Evolutionary conservation across 1,139 yeast species (phyloP), one percentile per base, ranked within the genome.

Genomic region (Scheffersomyces stambukii): DNA sequence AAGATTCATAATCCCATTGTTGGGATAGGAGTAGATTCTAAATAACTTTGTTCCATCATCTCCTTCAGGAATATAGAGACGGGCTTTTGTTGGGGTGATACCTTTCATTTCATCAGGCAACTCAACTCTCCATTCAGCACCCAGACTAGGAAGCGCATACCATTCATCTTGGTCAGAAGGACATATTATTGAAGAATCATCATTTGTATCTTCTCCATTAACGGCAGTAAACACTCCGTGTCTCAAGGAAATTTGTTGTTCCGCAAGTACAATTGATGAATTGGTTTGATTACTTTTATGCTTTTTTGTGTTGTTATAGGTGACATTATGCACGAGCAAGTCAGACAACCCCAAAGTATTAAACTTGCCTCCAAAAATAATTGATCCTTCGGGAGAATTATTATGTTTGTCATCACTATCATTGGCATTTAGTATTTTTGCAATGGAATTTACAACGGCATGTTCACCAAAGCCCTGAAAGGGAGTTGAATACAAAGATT

Each of bases 1-100:
- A 42, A 91, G 57, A 50, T 91, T 91, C 95, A 91, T 83, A 39
- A 89, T 89, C 42, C 97, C 89, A 43, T 81, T 74, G 24, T 86
- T 72, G 1, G 97, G 97, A 33, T 72, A 64, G 0, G 96, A 77
- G 29, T 82, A 62, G 13, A 91, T 64, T 46, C 96, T 70, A 54
- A 88, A 89, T 6, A 70, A 42, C 34, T 78, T 68, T 4, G 84
- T 75, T 7, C 83, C 81, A 29, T 67, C 61, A 21, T 64, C 64
- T 6, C 65, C 62, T 5, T 55, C 54, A 0, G 86, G 76, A 38
- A 85, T 76, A 50, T 76, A 83, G 6, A 91, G 50, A 36, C 96
- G 65, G 10, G 86, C 66, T 42, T 83, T 81, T 0, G 93, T 76
- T 1, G 96, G 96, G 5, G 62, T 55, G 16, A 81, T 58, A 2